Evolutionary conservation across 495 filamentous ascomycete genomes (phyloP).

Genomic region (Xylaria nigripes): DNA sequence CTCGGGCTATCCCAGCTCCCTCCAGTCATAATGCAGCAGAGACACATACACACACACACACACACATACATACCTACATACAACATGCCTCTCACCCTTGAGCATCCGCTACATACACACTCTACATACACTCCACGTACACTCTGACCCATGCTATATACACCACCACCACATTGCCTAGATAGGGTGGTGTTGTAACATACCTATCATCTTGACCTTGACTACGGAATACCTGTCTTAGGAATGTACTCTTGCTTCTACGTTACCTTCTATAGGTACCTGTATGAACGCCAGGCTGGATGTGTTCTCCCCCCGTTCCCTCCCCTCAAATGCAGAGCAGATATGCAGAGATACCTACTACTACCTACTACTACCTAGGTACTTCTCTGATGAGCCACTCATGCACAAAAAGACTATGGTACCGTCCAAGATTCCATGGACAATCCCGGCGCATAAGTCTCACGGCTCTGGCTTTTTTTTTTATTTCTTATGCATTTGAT

Average conservation of each 20-base stretch:
- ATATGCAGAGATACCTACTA: slow-evolving; percentile 4
- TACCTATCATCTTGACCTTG: background rate
- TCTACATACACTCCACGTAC: background rate
- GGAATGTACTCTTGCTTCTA: background rate
- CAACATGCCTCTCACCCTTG: no score
- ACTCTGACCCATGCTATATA: background rate
- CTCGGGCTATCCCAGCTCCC: background rate
- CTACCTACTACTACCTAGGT: no score
- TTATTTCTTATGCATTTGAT: slow-evolving; percentile 8
- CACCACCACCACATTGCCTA: background rate
- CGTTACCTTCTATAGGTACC: background rate
- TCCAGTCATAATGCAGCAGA: background rate
- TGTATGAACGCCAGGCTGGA: slow-evolving; percentile 1
- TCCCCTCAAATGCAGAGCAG: slow-evolving; percentile 1
- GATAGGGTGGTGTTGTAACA: no score
- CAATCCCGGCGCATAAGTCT: background rate
- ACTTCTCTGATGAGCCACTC: slow-evolving; percentile 6
- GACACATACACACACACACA: no score
- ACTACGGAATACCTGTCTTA: no score
- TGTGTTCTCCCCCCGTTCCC: background rate
- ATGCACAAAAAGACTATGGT: background rate
- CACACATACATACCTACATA: no score
- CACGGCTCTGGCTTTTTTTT: background rate
- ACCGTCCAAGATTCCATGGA: slow-evolving; percentile 2
- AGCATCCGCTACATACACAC: no score